Conservation (phyloP, 2,329 filamentous ascomycete genomes). For the Cercospora sesami region DNA sequence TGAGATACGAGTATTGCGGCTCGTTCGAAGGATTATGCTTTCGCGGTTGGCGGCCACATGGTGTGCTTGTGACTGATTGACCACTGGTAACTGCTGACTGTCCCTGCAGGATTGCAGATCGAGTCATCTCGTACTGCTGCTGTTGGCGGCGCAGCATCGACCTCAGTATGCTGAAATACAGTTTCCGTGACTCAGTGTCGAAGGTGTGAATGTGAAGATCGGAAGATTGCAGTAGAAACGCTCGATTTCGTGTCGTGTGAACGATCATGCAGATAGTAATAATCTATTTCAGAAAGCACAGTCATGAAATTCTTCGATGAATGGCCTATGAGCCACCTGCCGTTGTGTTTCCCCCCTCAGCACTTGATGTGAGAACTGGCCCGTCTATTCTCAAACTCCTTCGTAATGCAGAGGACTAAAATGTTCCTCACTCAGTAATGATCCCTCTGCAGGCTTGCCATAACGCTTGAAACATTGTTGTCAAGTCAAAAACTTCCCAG, state of each 20-base stretch:
- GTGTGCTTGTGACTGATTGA: not conserved
- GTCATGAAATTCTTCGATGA: not conserved
- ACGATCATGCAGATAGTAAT: not conserved
- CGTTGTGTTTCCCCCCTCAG: slow-evolving; percentile 4
- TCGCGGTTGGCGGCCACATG: not conserved
- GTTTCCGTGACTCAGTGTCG: not conserved
- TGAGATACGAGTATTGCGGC: not conserved
- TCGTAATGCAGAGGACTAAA: slow-evolving; percentile 1
- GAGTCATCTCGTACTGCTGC: slow-evolving; percentile 3
- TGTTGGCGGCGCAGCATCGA: not conserved
- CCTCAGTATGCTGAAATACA: not conserved
- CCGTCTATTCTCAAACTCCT: slow-evolving; percentile 8
- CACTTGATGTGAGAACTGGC: slow-evolving; percentile 18
- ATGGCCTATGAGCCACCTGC: slow-evolving; percentile 4
- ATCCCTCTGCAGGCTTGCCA: slow-evolving; percentile 1
- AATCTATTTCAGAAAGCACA: not conserved
- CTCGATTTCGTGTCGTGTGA: not conserved
- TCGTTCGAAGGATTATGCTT: not conserved
- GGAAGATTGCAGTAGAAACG: not conserved
- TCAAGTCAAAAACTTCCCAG: not conserved
- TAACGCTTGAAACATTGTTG: not conserved
- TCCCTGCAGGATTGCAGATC: not conserved
- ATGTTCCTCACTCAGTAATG: slow-evolving; percentile 11
- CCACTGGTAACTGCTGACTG: not conserved
- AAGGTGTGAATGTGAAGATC: not conserved